Evolutionary conservation across 2,329 filamentous ascomycete species (phyloP).

Genomic region (Massarina eburnea): DNA sequence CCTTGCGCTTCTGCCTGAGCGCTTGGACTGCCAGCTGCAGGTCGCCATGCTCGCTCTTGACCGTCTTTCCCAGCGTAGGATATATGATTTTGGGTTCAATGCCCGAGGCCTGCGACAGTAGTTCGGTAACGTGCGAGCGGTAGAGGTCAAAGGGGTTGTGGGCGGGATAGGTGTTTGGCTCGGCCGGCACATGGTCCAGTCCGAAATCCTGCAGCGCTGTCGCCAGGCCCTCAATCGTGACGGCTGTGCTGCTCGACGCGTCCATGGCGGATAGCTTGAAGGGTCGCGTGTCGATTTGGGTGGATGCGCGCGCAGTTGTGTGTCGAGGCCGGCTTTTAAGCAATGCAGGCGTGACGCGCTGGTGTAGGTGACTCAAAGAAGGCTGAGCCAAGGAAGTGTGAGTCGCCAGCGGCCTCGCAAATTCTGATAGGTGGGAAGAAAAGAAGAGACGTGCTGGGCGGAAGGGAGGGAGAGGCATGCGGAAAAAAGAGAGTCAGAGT

Average conservation of each 20-base stretch:
- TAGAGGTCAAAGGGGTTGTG: constrained; percentile 79
- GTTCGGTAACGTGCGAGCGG: constrained; percentile 71
- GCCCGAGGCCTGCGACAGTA: constrained; percentile 68
- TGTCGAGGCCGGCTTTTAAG: constrained; percentile 8
- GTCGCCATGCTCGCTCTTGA: constrained; percentile 79
- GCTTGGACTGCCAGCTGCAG: constrained; percentile 76
- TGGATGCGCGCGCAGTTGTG: constrained; percentile 11
- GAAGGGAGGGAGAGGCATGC: constrained; percentile 8
- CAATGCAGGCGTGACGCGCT: neutral
- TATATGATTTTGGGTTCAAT: constrained; percentile 73
- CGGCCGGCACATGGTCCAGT: constrained; percentile 41
- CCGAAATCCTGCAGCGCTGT: constrained; percentile 41
- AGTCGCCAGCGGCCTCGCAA: constrained; percentile 39
- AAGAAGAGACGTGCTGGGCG: constrained; percentile 13
- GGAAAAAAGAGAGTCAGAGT: constrained; percentile 9
- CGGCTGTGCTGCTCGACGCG: constrained; percentile 16
- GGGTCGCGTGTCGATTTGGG: constrained; percentile 17
- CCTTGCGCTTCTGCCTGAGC: constrained; percentile 71
- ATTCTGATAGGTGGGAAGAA: constrained; percentile 24
- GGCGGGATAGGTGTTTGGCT: constrained; percentile 58
- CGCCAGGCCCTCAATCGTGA: constrained; percentile 42
- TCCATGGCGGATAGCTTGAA: constrained; percentile 28
- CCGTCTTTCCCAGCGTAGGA: constrained; percentile 75
- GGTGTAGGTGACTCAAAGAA: neutral
- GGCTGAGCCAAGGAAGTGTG: constrained; percentile 33